Evolutionary conservation across 768 basidiomycete species (phyloP), one percentile per base, ranked within the genome.

Genomic region (Pleurotus salmoneostramineus): DNA sequence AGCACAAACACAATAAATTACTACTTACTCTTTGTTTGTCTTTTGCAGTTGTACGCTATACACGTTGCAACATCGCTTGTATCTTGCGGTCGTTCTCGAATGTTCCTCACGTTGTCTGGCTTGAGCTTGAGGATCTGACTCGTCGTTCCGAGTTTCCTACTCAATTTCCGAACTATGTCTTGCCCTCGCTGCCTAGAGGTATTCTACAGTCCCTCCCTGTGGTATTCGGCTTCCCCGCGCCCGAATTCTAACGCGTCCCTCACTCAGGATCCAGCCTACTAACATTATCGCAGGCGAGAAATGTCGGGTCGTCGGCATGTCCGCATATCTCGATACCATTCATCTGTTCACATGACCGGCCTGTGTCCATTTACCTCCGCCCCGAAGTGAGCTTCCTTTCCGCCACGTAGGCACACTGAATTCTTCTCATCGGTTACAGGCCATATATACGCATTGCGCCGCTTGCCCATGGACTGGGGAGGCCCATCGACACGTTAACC

Each of bases 1-100:
- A 31, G 80, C 91, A 33, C 93, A 96, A 76, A 89, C 84, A n/a
- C 89, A 93, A 79, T 95, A 78, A 74, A 48, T 48, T 47, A 57
- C 55, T 50, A 40, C 37, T 10, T 40, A 40, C 37, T 8, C 37
- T 40, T 40, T 40, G 37, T 40, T 40, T 40, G 37, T n/a, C 37
- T 40, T 8, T 40, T 27, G 21, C 21, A 27, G 21, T 40, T 40
- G 37, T 40, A 40, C 37, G 37, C n/a, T 1, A 27, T 27, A 27
- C 21, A 3, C 21, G 21, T 27, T 27, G 21, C 21, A 27, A 27
- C 21, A 40, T 40, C 37, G n/a, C 37, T 40, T 40, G 37, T 40
- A 40, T 8, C 37, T n/a, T 40, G 8, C 37, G 10, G n/a, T 40
- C n/a, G 37, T 40, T 27, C 21, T 27, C 21, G 21, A 27, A 27